These are phyloP conservation scores for Coemansia reversa DNA, from an alignment of 192 early-diverging fungal species.

Conservation along the genomic window DNA sequence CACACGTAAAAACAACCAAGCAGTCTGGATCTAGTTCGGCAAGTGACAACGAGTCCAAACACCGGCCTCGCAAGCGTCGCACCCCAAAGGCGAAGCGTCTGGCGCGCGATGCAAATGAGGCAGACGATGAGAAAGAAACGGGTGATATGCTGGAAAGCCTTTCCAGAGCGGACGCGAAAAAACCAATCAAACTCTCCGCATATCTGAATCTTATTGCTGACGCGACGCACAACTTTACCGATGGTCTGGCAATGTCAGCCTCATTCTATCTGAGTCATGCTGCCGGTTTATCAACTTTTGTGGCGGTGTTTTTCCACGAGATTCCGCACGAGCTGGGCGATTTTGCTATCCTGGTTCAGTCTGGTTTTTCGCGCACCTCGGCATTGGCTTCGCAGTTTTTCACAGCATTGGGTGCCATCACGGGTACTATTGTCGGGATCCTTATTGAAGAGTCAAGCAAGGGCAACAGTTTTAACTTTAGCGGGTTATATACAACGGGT, in stretches of 20 bases:
- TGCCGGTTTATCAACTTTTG: constrained; percentile 79
- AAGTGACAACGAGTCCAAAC: constrained; percentile 26
- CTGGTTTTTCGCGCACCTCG: constrained; percentile 70
- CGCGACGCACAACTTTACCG: constrained; percentile 83
- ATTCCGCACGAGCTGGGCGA: constrained; percentile 89
- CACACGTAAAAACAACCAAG: constrained; percentile 10
- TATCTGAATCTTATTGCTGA: constrained; percentile 83
- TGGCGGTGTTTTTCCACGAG: constrained; percentile 87
- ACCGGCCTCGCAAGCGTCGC: constrained; percentile 36
- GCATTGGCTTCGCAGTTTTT: constrained; percentile 79
- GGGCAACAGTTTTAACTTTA: constrained; percentile 37
- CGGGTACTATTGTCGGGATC: constrained; percentile 75
- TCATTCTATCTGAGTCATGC: constrained; percentile 81
- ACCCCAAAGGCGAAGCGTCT: constrained; percentile 10
- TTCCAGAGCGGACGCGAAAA: constrained; percentile 14
- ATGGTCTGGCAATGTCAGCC: constrained; percentile 80
- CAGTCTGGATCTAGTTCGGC: constrained; percentile 15
- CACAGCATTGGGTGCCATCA: constrained; percentile 77
- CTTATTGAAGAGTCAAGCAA: constrained; percentile 68
- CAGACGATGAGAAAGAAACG: constrained; percentile 48
- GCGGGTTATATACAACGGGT: constrained; percentile 26
- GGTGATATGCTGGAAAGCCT: constrained; percentile 6
- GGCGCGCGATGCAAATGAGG: constrained; percentile 33
- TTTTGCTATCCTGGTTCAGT: constrained; percentile 83
- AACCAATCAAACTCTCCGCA: constrained; percentile 65